A percentile compares a stretch with the other conserved stretches of the same genome.
These are phyloP conservation scores for Acanthamoeba culbertsoni DNA, from an alignment of 208 protist species.

Conservation along the genomic window DNA sequence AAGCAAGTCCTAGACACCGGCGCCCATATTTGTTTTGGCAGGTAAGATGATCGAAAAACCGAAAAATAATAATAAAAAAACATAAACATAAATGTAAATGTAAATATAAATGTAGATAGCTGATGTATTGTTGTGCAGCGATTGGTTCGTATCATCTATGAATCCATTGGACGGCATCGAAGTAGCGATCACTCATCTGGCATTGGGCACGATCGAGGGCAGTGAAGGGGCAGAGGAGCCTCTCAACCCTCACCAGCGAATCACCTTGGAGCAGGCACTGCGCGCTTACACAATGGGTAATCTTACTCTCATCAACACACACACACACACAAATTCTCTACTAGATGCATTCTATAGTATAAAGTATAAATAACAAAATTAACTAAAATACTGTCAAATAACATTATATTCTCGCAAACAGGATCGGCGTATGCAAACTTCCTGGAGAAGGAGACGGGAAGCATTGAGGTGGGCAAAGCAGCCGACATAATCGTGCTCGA, in stretches of 20 bases:
- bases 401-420: not conserved
- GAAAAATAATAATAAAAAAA: too few relatives aligned
- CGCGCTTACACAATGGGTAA: not conserved
- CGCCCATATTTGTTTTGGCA: not conserved
- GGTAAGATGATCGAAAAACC: not conserved
- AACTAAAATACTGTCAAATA: too few relatives aligned
- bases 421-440: not conserved
- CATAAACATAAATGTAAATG: too few relatives aligned
- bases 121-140: not conserved
- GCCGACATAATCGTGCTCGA: slow-evolving; percentile 13
- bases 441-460: not conserved
- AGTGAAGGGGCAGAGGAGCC: not conserved
- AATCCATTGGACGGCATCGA: not conserved
- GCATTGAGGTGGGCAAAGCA: slow-evolving; percentile 3
- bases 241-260: not conserved
- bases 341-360: too few relatives aligned
- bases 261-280: not conserved
- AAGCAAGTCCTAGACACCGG: not conserved
- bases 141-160: slow-evolving; percentile 1
- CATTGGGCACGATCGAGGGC: not conserved
- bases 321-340: too few relatives aligned
- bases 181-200: not conserved
- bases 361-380: too few relatives aligned
- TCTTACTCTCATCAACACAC: not conserved
- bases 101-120: not conserved